Conservation (phyloP, 352 stramenopile genomes). For the Pelagophyceae sp. region DNA sequence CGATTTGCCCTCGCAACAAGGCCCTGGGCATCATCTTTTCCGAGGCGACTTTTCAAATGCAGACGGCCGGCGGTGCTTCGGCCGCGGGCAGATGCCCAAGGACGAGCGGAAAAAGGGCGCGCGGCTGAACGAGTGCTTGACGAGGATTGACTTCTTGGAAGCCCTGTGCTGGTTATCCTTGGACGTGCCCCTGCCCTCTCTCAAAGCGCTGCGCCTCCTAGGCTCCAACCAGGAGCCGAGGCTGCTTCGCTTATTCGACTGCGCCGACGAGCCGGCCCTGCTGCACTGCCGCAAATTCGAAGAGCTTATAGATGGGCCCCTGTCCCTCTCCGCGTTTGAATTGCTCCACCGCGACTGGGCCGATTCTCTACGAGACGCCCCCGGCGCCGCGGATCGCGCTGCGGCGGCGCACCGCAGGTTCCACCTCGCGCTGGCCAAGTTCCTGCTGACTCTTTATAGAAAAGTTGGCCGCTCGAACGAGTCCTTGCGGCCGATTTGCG, state of each 20-base stretch:
- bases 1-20: too few relatives aligned
- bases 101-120: not conserved
- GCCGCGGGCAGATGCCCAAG: not conserved
- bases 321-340: too few relatives aligned
- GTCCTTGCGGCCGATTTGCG: too few relatives aligned
- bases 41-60: not conserved
- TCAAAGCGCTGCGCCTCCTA: not conserved
- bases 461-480: too few relatives aligned
- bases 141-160: not conserved
- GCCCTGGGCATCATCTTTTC: not conserved
- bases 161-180: not conserved
- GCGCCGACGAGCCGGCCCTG: conserved; percentile 11
- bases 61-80: not conserved
- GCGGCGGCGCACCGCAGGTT: too few relatives aligned
- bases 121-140: not conserved
- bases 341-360: too few relatives aligned
- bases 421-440: too few relatives aligned
- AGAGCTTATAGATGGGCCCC: too few relatives aligned
- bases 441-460: too few relatives aligned
- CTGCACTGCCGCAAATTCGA: too few relatives aligned
- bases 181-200: not conserved
- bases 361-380: too few relatives aligned
- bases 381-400: too few relatives aligned
- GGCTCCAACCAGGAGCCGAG: not conserved
- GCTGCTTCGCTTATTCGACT: not conserved